Evolutionary conservation across 169 alveolate species (phyloP).

Genomic region (Cryptosporidium sp.): DNA sequence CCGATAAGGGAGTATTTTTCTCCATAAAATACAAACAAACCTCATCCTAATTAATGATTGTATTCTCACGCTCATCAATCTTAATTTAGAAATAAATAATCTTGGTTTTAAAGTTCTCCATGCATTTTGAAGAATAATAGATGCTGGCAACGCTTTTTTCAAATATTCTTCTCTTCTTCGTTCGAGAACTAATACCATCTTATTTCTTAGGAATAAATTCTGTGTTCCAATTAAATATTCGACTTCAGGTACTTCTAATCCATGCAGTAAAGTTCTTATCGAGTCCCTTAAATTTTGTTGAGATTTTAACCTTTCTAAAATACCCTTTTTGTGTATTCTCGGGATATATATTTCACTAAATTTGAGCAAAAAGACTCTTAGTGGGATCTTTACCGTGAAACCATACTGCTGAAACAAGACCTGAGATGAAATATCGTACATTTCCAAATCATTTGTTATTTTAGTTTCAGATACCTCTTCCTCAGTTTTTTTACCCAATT

Average conservation of each 20-base stretch:
- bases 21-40: slow-evolving; percentile 35
- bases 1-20: slow-evolving; percentile 30
- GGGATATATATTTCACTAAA: slow-evolving; percentile 76
- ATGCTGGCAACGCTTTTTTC: slow-evolving; percentile 45
- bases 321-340: slow-evolving; percentile 58
- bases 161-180: slow-evolving; percentile 67
- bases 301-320: slow-evolving; percentile 40
- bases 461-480: slow-evolving; percentile 31
- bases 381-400: slow-evolving; percentile 53
- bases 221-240: slow-evolving; percentile 71
- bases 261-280: slow-evolving; percentile 34
- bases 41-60: slow-evolving; percentile 68
- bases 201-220: slow-evolving; percentile 42
- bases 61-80: slow-evolving; percentile 63
- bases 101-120: slow-evolving; percentile 74
- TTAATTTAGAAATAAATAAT: slow-evolving; percentile 24
- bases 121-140: slow-evolving; percentile 70
- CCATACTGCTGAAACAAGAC: slow-evolving; percentile 67
- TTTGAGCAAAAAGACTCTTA: slow-evolving; percentile 39
- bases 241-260: slow-evolving; percentile 60
- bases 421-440: slow-evolving; percentile 63
- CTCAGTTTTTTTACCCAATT: slow-evolving; percentile 24
- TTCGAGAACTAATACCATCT: slow-evolving; percentile 72
- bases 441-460: slow-evolving; percentile 30
- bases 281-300: slow-evolving; percentile 59